Evolutionary conservation across 2,329 filamentous ascomycete species (phyloP).

Genomic region (Penicillium sp.): DNA sequence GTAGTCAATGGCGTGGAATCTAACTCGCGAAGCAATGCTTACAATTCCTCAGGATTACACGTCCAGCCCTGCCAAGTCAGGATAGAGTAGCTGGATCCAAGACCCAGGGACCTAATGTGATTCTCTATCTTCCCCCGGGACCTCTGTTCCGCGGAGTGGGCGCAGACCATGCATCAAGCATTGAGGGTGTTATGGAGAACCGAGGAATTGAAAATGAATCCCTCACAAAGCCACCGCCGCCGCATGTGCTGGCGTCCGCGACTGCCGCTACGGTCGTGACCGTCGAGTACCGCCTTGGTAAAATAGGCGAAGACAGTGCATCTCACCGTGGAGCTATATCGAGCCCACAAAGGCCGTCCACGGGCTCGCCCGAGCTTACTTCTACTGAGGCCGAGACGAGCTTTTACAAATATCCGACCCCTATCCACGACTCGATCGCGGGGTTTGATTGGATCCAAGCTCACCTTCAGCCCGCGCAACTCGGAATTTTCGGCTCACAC

Average conservation of each 20-base stretch:
- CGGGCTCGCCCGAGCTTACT: neutral
- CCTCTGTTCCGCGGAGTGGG: slow-evolving; percentile 29
- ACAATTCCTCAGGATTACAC: slow-evolving; percentile 25
- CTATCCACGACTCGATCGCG: slow-evolving; percentile 44
- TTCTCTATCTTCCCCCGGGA: slow-evolving; percentile 44
- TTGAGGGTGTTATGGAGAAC: neutral
- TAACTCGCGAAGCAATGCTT: neutral
- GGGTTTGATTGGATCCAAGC: slow-evolving; percentile 45
- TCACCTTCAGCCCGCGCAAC: slow-evolving; percentile 32
- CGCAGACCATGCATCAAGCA: neutral
- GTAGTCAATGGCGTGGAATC: neutral
- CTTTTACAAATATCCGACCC: slow-evolving; percentile 39
- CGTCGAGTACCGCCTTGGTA: slow-evolving; percentile 46
- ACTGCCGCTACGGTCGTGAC: slow-evolving; percentile 43
- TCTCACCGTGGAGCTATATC: neutral
- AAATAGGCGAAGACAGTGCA: neutral
- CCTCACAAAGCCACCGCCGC: slow-evolving; percentile 14
- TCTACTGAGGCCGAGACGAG: neutral
- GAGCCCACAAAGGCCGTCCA: neutral
- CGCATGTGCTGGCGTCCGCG: slow-evolving; percentile 34
- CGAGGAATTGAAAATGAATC: neutral
- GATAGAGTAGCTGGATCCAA: neutral
- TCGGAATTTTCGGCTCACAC: slow-evolving; percentile 40
- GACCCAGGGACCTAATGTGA: slow-evolving; percentile 31
- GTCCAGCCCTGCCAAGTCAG: slow-evolving; percentile 8